Evolutionary conservation across 2,329 filamentous ascomycete genomes (phyloP).

Genomic region (Pseudocercospora eumusae): DNA sequence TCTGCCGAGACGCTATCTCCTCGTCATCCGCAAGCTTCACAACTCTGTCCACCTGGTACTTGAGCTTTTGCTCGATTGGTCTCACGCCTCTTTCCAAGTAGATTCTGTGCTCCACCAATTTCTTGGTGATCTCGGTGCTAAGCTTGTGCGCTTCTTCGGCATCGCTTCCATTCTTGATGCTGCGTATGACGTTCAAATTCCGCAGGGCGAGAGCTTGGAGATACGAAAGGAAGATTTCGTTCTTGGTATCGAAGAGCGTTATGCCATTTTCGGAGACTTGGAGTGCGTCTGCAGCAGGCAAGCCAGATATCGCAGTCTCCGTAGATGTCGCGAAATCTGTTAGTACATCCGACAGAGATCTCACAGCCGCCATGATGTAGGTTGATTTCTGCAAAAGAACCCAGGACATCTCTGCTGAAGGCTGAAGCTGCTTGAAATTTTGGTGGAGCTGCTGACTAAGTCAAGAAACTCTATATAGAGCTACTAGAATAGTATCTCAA

Average conservation of each 20-base stretch:
- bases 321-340: slow-evolving; percentile 59
- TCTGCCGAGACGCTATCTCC: slow-evolving; percentile 49
- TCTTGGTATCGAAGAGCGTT: slow-evolving; percentile 92
- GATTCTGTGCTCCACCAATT: slow-evolving; percentile 86
- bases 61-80: slow-evolving; percentile 84
- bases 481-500: too few species aligned
- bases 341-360: slow-evolving; percentile 45
- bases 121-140: slow-evolving; percentile 72
- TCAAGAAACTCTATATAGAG: background rate
- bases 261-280: slow-evolving; percentile 82
- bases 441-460: slow-evolving; percentile 2
- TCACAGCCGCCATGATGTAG: slow-evolving; percentile 26
- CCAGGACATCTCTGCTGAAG: background rate
- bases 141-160: slow-evolving; percentile 47
- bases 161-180: slow-evolving; percentile 41
- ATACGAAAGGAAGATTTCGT: slow-evolving; percentile 94
- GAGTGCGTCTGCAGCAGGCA: slow-evolving; percentile 62
- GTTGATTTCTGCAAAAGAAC: background rate
- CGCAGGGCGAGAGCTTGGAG: slow-evolving; percentile 87
- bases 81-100: slow-evolving; percentile 92
- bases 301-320: slow-evolving; percentile 57
- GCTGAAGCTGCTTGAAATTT: background rate
- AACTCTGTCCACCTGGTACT: slow-evolving; percentile 95
- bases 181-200: slow-evolving; percentile 48
- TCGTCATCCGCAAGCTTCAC: slow-evolving; percentile 81